Conservation (phyloP, 2,329 filamentous ascomycete species). For the Fusarium dlaminii region DNA sequence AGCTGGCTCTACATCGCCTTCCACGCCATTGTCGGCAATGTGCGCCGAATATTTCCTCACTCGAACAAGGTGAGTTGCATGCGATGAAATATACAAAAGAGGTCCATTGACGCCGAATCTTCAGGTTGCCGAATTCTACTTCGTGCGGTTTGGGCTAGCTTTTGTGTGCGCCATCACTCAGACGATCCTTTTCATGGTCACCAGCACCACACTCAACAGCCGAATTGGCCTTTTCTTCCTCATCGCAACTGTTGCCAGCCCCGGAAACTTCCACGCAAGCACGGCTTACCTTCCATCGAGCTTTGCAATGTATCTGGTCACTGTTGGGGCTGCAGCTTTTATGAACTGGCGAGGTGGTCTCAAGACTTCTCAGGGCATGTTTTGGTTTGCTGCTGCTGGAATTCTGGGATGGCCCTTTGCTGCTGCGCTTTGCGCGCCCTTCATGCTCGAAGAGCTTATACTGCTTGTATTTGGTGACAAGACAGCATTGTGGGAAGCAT, state of each 20-base stretch:
- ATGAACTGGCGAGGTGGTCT: slow-evolving; percentile 87
- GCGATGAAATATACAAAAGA: not conserved
- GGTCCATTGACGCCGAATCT: slow-evolving; percentile 5
- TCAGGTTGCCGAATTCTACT: slow-evolving; percentile 82
- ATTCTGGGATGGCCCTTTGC: slow-evolving; percentile 96
- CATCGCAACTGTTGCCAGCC: slow-evolving; percentile 78
- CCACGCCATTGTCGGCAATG: slow-evolving; percentile 77
- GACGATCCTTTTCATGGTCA: slow-evolving; percentile 80
- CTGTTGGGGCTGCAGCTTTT: slow-evolving; percentile 87
- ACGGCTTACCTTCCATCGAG: slow-evolving; percentile 89
- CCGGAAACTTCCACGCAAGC: slow-evolving; percentile 93
- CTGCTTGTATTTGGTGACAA: slow-evolving; percentile 63
- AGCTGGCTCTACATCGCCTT: slow-evolving; percentile 91
- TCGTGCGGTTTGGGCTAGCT: slow-evolving; percentile 79
- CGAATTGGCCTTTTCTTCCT: slow-evolving; percentile 88
- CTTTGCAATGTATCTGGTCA: slow-evolving; percentile 95
- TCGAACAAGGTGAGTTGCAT: slow-evolving; percentile 61
- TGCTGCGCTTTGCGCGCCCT: slow-evolving; percentile 81
- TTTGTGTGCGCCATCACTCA: slow-evolving; percentile 83
- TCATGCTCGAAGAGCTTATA: slow-evolving; percentile 79
- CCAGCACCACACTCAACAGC: slow-evolving; percentile 80
- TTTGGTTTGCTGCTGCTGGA: slow-evolving; percentile 88
- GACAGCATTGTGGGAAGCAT: slow-evolving; percentile 67
- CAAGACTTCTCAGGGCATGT: slow-evolving; percentile 83
- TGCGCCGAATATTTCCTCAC: slow-evolving; percentile 71